Base-by-base conservation (phyloP, 1,139 yeast species). In the Casaregolazyma lundiana region DNA sequence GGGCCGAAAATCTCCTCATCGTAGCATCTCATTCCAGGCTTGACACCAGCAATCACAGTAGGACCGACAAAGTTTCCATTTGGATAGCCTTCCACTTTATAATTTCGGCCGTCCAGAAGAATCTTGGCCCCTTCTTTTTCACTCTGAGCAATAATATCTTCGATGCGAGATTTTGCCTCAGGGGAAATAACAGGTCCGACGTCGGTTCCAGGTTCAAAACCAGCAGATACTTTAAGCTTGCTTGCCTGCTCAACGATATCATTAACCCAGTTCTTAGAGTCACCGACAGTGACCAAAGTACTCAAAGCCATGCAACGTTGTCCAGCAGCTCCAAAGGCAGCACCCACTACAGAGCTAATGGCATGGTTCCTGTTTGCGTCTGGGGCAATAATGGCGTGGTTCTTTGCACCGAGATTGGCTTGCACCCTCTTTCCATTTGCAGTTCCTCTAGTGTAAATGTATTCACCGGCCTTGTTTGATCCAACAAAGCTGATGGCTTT, bases 301-400 rank as follows among this genome's bases (percentile, higher is more conserved):
- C 85, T 78, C 41, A 84, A 80, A 11, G 90, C 90, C 90, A 84
- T 83, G 67, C 92, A 83, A 65, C 92, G 77, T 70, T 83, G 90
- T 50, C 92, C 92, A 30, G 90, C 90, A 50, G 92, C 92, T 36
- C 92, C 92, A 59, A 84, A 84, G 18, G 88, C 87, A 38, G 92
- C 89, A 41, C 90, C 90, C 47, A 73, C 81, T 38, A 83, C 68
- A 21, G 87, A 82, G 61, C 80, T 81, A 54, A 84, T 68, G 49
- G 85, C 80, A 55, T 80, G 84, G 53, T 69, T 66, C 64, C 78
- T 80, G 67, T 80, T 76, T 29, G 90, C 88, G 59, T 83, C 90
- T 6, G 89, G 89, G 54, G 81, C 73, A 26, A 82, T 78, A 41
- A 83, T 78, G 62, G 84, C 78, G 65, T 83, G 90, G 70, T 83